Base-by-base conservation (phyloP, 148 eudicot species). In the Beta vulgaris region DNA sequence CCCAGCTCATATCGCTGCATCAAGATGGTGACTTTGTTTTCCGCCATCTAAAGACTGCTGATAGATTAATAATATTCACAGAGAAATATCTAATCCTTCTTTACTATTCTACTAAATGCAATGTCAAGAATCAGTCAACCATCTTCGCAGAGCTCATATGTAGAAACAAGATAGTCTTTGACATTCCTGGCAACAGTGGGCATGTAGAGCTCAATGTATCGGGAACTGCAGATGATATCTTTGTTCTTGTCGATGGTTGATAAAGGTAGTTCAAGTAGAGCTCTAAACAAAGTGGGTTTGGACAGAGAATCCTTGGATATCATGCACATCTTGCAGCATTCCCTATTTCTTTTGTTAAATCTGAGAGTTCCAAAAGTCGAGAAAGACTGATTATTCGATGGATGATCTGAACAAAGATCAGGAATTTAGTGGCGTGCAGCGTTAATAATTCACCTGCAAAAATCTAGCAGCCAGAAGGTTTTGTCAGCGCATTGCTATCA, bases 311-410 rank as follows among this genome's bases (percentile, higher is more conserved):
- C 80, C 77, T 76, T 80, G 59, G 78, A 79, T 71, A 37, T 37
- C 77, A 88, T 77, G 80, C 90, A 86, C 90, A 91, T 89, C 89
- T 89, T 88, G 84, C 91, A 77, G 91, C 97, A 89, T 89, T 88
- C 93, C 93, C 89, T 77, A 78, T 63, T 48, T 65, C 73, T 81
- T 70, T 60, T 42, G 25, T 48, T 66, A 73, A 55, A 83, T 66
- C 78, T 34, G 57, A 68, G 80, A 81, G 75, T 34, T 69, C 68
- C 72, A 53, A 53, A 77, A 78, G 59, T 37, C 26, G 44, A 53
- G 65, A 28, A 51, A 55, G 19, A 44, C 19, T 16, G 21, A 18
- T 36, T 68, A 61, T 36, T 19, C 13, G 31, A 61, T 1, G 21
- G 25, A 53, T 63, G 32, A 62, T 42, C 31, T 18, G 21, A 36